Base-by-base conservation (phyloP, 495 filamentous ascomycete genomes). In the Oleoguttula mirabilis region DNA sequence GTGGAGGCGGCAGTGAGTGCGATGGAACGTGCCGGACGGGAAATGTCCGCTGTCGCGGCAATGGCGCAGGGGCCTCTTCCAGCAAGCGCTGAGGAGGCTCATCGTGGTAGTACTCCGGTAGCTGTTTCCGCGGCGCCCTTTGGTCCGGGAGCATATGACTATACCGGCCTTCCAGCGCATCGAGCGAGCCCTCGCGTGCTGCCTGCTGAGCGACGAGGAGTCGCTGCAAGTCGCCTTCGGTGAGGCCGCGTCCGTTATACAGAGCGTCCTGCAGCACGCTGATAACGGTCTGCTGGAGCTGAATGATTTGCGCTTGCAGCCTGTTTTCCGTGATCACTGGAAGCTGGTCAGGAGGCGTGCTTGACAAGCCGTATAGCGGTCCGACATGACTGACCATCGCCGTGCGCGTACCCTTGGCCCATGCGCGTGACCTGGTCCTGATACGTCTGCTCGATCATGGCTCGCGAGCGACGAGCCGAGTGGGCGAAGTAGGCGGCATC, bases 281-380 rank as follows among this genome's bases (percentile, higher is more conserved):
- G 37, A 61, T 61, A 31, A 61, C 58, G 22, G 58, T 56, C 36
- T 59, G 55, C 41, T 61, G 56, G 35, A 61, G 51, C 24, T 40
- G 24, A 36, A 61, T 59, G 42, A 61, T 52, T 32, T 58, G 58
- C 12, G 48, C 51, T 41, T 59, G 58, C 25, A 61, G 56, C 31
- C 50, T 47, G 48, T 61, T 61, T 36, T 61, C 51, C 8, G 56
- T 55, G 16, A 55, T 19, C 19, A 51, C 55, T 59, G 3, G 24
- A 10, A 22, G 33, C 17, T 25, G 12, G 43, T 56, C 22, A n/a
- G n/a, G n/a, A 47, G 39, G 12, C 4, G 3, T 39, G 7, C 22
- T 8, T 14, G 17, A 11, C 15, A 23, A 32, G 15, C 22, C 11
- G 27, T 15, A 38, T 38, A 38, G 4, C 5, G 35, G n/a, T n/a